Evolutionary conservation across 2,329 filamentous ascomycete species (phyloP), one percentile per base, ranked within the genome.

Genomic region (Lasiodiplodia theobromae): DNA sequence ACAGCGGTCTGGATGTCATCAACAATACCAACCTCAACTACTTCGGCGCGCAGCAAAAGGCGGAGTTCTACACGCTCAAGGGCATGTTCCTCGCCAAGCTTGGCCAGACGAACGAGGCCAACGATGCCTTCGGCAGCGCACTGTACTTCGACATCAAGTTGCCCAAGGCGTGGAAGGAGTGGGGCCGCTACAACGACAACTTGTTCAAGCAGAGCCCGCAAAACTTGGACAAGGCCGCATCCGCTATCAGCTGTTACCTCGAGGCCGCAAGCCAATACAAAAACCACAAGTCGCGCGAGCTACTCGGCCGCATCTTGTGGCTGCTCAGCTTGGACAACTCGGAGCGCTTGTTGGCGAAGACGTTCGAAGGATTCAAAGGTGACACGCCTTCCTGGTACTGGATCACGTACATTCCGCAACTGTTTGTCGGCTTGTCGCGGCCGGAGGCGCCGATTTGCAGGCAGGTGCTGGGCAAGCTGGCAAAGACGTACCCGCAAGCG

Each of bases 21-120:
- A 99, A 99, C 81, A 99, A 99, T 74, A 99, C 96, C 44, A 99
- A 99, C 74, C 88, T 99, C 68, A 97, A 97, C 79, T 99, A 99
- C 83, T 99, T 99, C 80, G 96, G 94, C 70, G 88, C 91, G 3
- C 91, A 94, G 75, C 96, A 99, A 79, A 99, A 99, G 82, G 96
- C 96, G 10, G 96, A 99, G 79, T 99, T 99, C 82, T 99, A 97
- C 84, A 99, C 96, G 0, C 87, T 99, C 66, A 99, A 99, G 86
- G 96, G 96, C 70, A 99, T 99, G 96, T 99, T 99, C 85, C 84
- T 98, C 54, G 96, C 96, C 77, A 97, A 97, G 79, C 86, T 99
- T 11, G 90, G 90, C 68, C 92, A 97, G 74, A 94, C 94, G 77
- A 91, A 92, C 3, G 96, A 99, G 70, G 94, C 96, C 5, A 94